These are phyloP conservation scores for Moesziomyces parantarcticus DNA, from an alignment of 1,284 basidiomycete species.

Conservation along the genomic window DNA sequence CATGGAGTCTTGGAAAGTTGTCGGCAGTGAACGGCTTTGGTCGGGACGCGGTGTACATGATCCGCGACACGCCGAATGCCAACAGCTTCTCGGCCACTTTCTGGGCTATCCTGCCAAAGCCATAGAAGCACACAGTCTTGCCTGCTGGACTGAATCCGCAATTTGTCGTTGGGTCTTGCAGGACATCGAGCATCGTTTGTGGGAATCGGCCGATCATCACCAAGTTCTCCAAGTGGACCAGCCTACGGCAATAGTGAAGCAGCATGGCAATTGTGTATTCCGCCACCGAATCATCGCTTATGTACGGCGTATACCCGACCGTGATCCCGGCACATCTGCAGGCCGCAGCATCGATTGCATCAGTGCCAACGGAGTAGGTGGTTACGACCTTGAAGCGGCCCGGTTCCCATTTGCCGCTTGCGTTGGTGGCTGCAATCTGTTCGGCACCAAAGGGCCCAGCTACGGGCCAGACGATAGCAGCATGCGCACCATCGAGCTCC, in stretches of 20 bases:
- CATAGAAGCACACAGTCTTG: slow-evolving; percentile 28
- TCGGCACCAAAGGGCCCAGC: slow-evolving; percentile 13
- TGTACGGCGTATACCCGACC: slow-evolving; percentile 28
- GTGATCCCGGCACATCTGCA: slow-evolving; percentile 18
- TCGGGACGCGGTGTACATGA: slow-evolving; percentile 21
- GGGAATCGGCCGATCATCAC: slow-evolving; percentile 7
- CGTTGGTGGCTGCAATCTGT: slow-evolving; percentile 14
- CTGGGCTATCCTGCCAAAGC: slow-evolving; percentile 33
- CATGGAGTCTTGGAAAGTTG: slow-evolving; percentile 13
- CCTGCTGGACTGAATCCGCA: slow-evolving; percentile 22
- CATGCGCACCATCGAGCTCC: slow-evolving; percentile 14
- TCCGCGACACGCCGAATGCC: slow-evolving; percentile 8
- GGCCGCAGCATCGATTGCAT: slow-evolving; percentile 18
- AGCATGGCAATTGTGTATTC: slow-evolving; percentile 38
- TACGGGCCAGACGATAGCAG: slow-evolving; percentile 23
- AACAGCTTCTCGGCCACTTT: slow-evolving; percentile 32
- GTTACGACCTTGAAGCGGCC: slow-evolving; percentile 11
- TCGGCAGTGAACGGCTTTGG: slow-evolving; percentile 7
- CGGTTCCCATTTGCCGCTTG: background rate
- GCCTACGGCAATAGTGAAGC: slow-evolving; percentile 12
- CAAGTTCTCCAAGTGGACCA: background rate
- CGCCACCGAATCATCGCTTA: slow-evolving; percentile 21
- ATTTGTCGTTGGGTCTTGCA: slow-evolving; percentile 21
- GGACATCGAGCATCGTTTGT: slow-evolving; percentile 6
- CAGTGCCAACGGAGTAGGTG: slow-evolving; percentile 25